These are phyloP conservation scores for Angomonas ambiguus DNA, from an alignment of 208 protist species.

Conservation along the genomic window DNA sequence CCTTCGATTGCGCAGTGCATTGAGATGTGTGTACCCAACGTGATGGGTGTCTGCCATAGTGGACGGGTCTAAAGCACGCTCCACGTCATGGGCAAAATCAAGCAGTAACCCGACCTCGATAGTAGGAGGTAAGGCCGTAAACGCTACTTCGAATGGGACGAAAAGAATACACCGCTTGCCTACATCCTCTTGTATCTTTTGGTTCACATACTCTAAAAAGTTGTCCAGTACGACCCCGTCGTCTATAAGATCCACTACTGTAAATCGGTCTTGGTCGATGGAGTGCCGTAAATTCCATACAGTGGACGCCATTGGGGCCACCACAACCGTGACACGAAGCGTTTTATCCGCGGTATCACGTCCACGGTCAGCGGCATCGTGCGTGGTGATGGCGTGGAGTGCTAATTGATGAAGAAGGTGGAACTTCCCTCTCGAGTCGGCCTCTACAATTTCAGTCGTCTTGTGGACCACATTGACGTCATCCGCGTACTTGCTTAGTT, in stretches of 20 bases:
- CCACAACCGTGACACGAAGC: constrained; percentile 19
- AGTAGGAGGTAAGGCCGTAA: constrained; percentile 57
- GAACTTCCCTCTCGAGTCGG: constrained; percentile 56
- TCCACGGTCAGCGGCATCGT: constrained; percentile 46
- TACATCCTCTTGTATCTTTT: constrained; percentile 3
- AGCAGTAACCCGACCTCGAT: constrained; percentile 67
- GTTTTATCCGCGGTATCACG: constrained; percentile 11
- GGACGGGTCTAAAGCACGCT: constrained; percentile 34
- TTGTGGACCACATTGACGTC: constrained; percentile 75
- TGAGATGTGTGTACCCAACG: constrained; percentile 56
- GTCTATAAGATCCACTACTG: not conserved
- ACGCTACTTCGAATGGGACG: constrained; percentile 48
- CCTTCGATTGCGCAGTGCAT: constrained; percentile 47
- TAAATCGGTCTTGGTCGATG: not conserved
- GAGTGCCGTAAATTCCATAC: not conserved
- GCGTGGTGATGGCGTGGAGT: constrained; percentile 41
- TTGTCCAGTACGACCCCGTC: constrained; percentile 13
- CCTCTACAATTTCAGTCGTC: constrained; percentile 57
- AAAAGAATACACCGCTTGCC: constrained; percentile 47
- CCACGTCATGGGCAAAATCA: constrained; percentile 66
- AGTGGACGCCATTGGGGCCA: constrained; percentile 21
- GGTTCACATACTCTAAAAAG: not conserved
- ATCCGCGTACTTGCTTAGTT: constrained; percentile 56
- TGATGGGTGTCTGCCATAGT: constrained; percentile 34
- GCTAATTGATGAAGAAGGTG: constrained; percentile 57